Conservation (phyloP, 257 asterid species). For the Anisodus tanguticus region DNA sequence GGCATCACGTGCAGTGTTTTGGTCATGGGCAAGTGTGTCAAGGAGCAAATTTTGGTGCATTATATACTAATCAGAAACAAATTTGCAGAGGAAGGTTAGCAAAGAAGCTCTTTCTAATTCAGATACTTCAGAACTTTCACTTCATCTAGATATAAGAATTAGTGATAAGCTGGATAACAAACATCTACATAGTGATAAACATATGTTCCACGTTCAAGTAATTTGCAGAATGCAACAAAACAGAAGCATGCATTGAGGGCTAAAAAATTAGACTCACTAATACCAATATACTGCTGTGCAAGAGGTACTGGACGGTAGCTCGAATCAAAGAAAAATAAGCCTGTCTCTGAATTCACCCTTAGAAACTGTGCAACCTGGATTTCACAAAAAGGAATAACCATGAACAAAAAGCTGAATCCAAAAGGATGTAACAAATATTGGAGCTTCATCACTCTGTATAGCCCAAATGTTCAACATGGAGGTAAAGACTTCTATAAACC, state of each 20-base stretch:
- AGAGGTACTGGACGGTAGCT: slow-evolving; percentile 99
- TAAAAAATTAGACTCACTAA: slow-evolving; percentile 72
- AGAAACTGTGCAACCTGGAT: slow-evolving; percentile 92
- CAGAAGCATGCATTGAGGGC: slow-evolving; percentile 57
- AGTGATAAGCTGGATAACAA: slow-evolving; percentile 17
- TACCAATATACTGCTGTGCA: slow-evolving; percentile 93
- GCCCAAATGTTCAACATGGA: slow-evolving; percentile 8
- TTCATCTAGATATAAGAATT: slow-evolving; percentile 5
- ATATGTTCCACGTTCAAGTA: background rate
- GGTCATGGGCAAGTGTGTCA: background rate
- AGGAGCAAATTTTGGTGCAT: slow-evolving; percentile 1
- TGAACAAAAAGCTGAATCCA: slow-evolving; percentile 28
- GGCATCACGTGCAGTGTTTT: background rate
- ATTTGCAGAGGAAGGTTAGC: background rate
- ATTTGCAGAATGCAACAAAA: slow-evolving; percentile 26
- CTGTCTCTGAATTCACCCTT: slow-evolving; percentile 91
- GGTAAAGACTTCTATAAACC: slow-evolving; percentile 23
- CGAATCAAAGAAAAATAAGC: slow-evolving; percentile 92
- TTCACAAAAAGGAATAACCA: slow-evolving; percentile 35
- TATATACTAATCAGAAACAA: background rate
- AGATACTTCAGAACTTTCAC: slow-evolving; percentile 3
- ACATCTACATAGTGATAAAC: background rate
- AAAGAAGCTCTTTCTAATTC: slow-evolving; percentile 3
- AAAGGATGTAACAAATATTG: slow-evolving; percentile 21
- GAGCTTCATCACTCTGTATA: slow-evolving; percentile 28